Evolutionary conservation across 2,329 filamentous ascomycete genomes (phyloP), one percentile per base, ranked within the genome.

Genomic region (Alternaria gaisen): DNA sequence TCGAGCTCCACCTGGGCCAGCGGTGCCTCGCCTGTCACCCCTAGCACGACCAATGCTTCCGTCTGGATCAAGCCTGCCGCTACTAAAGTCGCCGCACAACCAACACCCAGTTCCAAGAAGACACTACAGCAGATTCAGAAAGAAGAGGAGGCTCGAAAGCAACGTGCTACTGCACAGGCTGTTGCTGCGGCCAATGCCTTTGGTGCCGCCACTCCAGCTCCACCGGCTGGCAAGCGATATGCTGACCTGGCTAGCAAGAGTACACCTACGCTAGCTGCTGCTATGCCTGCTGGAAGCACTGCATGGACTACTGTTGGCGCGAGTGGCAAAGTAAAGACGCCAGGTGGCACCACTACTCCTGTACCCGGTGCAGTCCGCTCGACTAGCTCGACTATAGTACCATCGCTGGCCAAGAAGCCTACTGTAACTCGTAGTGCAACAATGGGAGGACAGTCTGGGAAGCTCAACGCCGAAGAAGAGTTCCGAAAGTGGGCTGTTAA

Each of bases 291-390:
- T 5, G 82, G 83, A 58, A 70, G 64, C 30, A 83, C 85, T 58
- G 93, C 93, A 2, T 99, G 95, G 95, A 94, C 94, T 11, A 98
- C 94, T 0, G 94, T 99, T 41, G 95, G 95, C 48, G 93, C 94
- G 34, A 90, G 94, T 67, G 95, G 95, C 14, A 99, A 97, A 82
- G 87, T 91, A 51, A 98, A 97, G 83, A 82, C 87, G 28, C 91
- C 92, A 6, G 86, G 85, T 3, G 86, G 84, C 0, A 85, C 88
- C 2, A 83, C 84, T 2, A 83, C 84, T 64, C 81, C 66, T 85
- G 69, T 80, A 20, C 79, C 82, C 53, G 76, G 83, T 24, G 77
- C 80, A 5, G 80, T 77, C 24, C 77, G 86, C 41, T 80, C 84
- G n/a, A 77, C 81, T 38, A 85, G 83, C 67, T 72, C 76, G 38